These are phyloP conservation scores for Chalciporus sphaerocephalus DNA, from an alignment of 768 basidiomycete species.

Conservation along the genomic window DNA sequence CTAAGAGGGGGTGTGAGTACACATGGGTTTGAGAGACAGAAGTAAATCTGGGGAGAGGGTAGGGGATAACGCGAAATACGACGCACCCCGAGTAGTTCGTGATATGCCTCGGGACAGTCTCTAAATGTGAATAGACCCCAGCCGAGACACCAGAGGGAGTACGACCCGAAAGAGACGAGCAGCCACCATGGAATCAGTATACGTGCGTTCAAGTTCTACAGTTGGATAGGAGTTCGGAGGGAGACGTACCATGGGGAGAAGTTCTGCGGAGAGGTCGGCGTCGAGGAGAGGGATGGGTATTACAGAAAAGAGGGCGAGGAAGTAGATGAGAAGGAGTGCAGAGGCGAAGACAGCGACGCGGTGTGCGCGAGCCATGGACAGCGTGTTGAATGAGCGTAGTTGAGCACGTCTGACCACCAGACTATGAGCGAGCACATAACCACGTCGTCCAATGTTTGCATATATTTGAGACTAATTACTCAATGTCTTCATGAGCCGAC, in stretches of 20 bases:
- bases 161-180: slow-evolving; percentile 74
- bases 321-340: slow-evolving; percentile 45
- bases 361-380: slow-evolving; percentile 60
- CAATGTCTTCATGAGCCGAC: slow-evolving; percentile 7
- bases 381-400: too few relatives aligned
- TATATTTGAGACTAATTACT: neutral
- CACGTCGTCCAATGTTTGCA: too few relatives aligned
- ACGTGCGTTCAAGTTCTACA: neutral
- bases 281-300: slow-evolving; percentile 17
- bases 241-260: slow-evolving; percentile 16
- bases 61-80: neutral
- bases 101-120: slow-evolving; percentile 78
- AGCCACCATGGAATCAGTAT: slow-evolving; percentile 77
- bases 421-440: too few relatives aligned
- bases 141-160: slow-evolving; percentile 72
- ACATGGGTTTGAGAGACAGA: too few relatives aligned
- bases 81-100: slow-evolving; percentile 55
- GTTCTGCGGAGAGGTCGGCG: neutral
- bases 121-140: slow-evolving; percentile 68
- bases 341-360: slow-evolving; percentile 46
- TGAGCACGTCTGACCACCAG: too few relatives aligned
- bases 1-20: too few relatives aligned
- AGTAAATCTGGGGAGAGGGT: too few relatives aligned
- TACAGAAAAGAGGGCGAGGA: slow-evolving; percentile 46
- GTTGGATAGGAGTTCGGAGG: neutral